Percentiles rank a stretch among this genome's conserved stretches.
Evolutionary conservation across 208 protist species (phyloP).

Genomic region (Trichomonas gallinae): DNA sequence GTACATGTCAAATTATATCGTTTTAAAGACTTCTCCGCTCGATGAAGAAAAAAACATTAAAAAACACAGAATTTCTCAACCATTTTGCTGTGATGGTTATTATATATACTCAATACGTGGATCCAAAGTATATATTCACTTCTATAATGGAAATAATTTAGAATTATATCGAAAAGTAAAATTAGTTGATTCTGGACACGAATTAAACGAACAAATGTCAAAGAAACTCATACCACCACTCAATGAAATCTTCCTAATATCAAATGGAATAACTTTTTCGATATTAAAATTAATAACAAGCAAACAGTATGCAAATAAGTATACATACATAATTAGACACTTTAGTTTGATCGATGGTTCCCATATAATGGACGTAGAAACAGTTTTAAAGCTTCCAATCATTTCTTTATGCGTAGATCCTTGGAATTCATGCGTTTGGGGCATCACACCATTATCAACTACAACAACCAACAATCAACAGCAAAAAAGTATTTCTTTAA

Average conservation of each 20-base stretch:
- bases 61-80: background rate
- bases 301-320: background rate
- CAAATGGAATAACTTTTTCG: background rate
- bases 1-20: background rate
- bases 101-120: background rate
- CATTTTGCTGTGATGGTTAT: background rate
- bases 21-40: background rate
- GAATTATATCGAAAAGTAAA: background rate
- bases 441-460: background rate
- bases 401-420: background rate
- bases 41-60: background rate
- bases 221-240: background rate
- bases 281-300: background rate
- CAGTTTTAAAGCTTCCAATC: background rate
- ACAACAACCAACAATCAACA: background rate
- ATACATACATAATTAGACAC: background rate
- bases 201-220: background rate
- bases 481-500: background rate
- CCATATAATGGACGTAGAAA: background rate
- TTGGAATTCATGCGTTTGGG: background rate
- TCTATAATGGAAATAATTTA: background rate
- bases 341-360: background rate
- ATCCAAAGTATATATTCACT: background rate
- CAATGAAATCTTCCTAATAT: background rate
- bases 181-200: background rate